Evolutionary conservation across 2,329 filamentous ascomycete genomes (phyloP), one percentile per base, ranked within the genome.

Genomic region (Neofusicoccum kwambonambiense): DNA sequence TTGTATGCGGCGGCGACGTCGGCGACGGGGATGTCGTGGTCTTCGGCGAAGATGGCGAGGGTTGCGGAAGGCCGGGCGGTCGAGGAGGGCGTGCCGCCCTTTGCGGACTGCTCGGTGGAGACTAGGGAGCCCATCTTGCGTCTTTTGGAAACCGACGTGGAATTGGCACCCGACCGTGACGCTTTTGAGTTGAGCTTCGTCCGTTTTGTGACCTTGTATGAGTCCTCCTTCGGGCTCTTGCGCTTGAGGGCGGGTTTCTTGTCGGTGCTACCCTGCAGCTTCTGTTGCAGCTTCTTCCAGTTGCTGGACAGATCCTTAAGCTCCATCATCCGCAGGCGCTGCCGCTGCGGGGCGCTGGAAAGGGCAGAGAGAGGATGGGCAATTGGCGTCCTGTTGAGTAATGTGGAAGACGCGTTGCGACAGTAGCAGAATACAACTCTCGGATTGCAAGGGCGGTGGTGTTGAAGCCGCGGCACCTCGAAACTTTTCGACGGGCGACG

Each of bases 261-360:
- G 49, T 47, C 71, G 72, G 68, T 67, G 74, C 62, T 73, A 67
- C 79, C 65, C 66, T 76, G 69, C 61, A 77, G 78, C 70, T 84
- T 84, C 69, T 85, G 84, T 78, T 92, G 90, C 63, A 93, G 83
- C 78, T 86, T 89, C 78, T 92, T 92, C 90, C 90, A 93, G 75
- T 93, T 93, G 73, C 80, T 82, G 69, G 80, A 81, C 52, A 82
- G 72, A 63, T 75, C 74, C 27, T 61, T 70, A 57, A 78, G 68
- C 68, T 80, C 75, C 70, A 83, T 81, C 60, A 69, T 64, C 65
- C 67, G 64, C 56, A n/a, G 42, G 12, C 39, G 19, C 34, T 27
- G 39, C 17, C 22, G 49, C 54, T 51, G 52, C 63, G 27, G 45
- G 27, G 45, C 45, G 27, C 11, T 17, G 11, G 12, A n/a, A 47